phyloP scores from a whole-genome alignment of 306 rosid genomes.

The Argentina anserina region DNA sequence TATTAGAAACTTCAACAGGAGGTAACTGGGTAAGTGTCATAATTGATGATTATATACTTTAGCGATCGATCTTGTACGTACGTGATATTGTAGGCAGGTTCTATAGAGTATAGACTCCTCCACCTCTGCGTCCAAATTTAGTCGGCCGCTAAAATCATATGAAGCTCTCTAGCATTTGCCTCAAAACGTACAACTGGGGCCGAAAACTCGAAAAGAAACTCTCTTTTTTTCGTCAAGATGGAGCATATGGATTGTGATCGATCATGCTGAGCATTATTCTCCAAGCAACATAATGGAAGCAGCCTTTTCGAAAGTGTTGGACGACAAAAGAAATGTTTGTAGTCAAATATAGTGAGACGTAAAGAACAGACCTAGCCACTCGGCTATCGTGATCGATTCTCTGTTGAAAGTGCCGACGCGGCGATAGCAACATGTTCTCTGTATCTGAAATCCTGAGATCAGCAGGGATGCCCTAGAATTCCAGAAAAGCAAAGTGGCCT shows the following conservation, averaged over 20 bases:
- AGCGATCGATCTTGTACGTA: no score
- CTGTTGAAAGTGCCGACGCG: not conserved
- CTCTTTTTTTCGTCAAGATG: not conserved
- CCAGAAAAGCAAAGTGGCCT: not conserved
- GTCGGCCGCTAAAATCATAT: no score
- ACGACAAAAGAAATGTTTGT: not conserved
- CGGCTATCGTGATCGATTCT: not conserved
- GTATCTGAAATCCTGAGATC: not conserved
- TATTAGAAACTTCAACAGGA: no score
- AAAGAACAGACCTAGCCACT: not conserved
- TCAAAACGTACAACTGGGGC: not conserved
- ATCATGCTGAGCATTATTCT: constrained; percentile 7
- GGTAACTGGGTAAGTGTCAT: no score
- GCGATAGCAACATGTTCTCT: not conserved
- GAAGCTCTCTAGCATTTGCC: not conserved
- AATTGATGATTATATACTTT: no score
- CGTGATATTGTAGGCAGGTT: not conserved
- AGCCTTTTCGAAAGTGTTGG: not conserved
- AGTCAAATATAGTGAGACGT: not conserved
- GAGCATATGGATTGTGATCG: not conserved
- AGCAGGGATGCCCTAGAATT: not conserved
- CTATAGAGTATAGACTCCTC: not conserved
- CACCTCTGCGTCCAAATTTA: not conserved
- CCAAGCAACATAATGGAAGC: not conserved
- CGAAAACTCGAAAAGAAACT: not conserved